Conservation (phyloP, 2,329 filamentous ascomycete genomes). For the Monosporascus sp. region DNA sequence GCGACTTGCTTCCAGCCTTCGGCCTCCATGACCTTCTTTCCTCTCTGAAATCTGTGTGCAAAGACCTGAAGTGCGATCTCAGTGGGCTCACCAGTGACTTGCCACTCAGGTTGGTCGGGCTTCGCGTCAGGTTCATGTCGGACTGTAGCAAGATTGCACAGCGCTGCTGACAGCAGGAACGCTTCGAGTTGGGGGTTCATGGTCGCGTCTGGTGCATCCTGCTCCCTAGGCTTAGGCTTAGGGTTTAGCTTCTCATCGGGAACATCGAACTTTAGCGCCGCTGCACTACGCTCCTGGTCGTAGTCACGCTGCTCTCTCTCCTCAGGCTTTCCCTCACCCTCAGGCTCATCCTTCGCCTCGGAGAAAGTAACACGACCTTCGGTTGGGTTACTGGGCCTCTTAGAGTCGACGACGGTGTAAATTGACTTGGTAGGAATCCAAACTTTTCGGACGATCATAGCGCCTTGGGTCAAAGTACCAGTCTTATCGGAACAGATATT, state of each 20-base stretch:
- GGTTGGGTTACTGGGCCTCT: constrained; percentile 56
- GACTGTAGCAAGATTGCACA: constrained; percentile 62
- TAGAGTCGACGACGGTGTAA: constrained; percentile 56
- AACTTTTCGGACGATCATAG: constrained; percentile 64
- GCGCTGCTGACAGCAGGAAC: constrained; percentile 51
- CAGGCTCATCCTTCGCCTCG: constrained; percentile 27
- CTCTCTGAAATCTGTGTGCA: constrained; percentile 59
- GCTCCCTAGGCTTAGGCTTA: constrained; percentile 27
- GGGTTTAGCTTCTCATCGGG: constrained; percentile 49
- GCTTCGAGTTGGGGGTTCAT: constrained; percentile 45
- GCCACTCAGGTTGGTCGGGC: constrained; percentile 53
- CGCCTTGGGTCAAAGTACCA: constrained; percentile 62
- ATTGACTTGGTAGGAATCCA: constrained; percentile 55
- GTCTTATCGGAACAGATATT: constrained; percentile 73
- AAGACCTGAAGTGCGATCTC: constrained; percentile 75
- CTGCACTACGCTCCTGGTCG: constrained; percentile 54
- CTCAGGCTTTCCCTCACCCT: constrained; percentile 30
- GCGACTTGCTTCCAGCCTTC: constrained; percentile 57
- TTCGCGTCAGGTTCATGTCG: constrained; percentile 48
- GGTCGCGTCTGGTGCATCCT: constrained; percentile 30
- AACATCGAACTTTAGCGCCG: constrained; percentile 57
- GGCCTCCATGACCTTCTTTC: constrained; percentile 47
- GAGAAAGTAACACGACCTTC: constrained; percentile 48
- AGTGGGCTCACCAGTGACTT: constrained; percentile 64
- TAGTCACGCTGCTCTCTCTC: constrained; percentile 37